These are phyloP conservation scores for Taxillus chinensis DNA, from an alignment of 164 flowering plant genomes.

Conservation along the genomic window DNA sequence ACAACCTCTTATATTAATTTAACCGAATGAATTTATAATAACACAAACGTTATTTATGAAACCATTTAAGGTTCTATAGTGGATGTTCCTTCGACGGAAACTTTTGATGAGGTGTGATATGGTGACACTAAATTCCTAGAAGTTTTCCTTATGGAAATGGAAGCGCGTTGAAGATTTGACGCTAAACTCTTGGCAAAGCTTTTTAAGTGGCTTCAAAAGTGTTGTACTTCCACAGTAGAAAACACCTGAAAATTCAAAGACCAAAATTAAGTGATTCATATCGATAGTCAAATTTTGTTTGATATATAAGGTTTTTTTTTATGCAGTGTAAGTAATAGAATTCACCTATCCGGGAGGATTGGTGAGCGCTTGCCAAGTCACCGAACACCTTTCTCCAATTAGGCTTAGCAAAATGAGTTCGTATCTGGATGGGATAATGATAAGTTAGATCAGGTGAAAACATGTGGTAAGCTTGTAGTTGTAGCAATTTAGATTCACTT, in stretches of 20 bases:
- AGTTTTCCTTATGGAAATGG: constrained; percentile 88
- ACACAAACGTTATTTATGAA: too few species aligned
- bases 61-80: too few species aligned
- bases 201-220: constrained; percentile 42
- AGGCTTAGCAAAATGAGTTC: constrained; percentile 91
- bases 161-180: constrained; percentile 58
- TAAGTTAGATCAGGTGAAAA: background rate
- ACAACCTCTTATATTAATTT: too few species aligned
- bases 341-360: constrained; percentile 56
- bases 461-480: constrained; percentile 3
- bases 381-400: constrained; percentile 90
- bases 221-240: constrained; percentile 86
- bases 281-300: background rate
- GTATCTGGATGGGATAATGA: constrained; percentile 36
- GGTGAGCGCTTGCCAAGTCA: constrained; percentile 39
- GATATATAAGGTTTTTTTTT: too few species aligned
- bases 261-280: too few species aligned
- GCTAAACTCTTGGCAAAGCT: constrained; percentile 69
- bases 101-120: background rate
- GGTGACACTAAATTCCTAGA: constrained; percentile 25
- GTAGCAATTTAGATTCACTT: background rate
- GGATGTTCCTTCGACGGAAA: too few species aligned
- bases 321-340: too few species aligned
- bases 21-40: too few species aligned
- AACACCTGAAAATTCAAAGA: constrained; percentile 47